phyloP scores from a whole-genome alignment of 306 rosid species.

The Prunus dulcis region DNA sequence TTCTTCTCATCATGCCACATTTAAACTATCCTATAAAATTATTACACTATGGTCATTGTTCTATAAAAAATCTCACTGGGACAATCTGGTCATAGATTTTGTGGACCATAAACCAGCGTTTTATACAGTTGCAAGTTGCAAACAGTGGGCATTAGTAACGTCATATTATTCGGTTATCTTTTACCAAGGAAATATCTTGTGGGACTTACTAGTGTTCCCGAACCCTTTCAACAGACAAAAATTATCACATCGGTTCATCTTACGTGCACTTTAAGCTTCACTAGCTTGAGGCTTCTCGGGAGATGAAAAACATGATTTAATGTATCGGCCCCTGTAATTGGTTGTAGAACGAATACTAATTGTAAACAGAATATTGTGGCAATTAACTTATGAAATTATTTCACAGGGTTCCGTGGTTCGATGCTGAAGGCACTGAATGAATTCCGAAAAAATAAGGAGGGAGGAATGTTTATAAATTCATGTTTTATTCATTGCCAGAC shows the following conservation, averaged over 20 bases:
- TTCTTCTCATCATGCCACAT: neutral
- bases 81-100: neutral
- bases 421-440: constrained; percentile 62
- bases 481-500: constrained; percentile 94
- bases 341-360: neutral
- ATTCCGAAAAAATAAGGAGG: constrained; percentile 51
- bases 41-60: neutral
- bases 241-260: neutral
- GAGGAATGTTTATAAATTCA: constrained; percentile 78
- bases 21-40: neutral
- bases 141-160: neutral
- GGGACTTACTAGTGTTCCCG: neutral
- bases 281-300: neutral
- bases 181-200: neutral
- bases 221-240: neutral
- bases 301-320: neutral
- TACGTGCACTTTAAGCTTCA: neutral
- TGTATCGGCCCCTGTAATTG: neutral
- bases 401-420: constrained; percentile 73
- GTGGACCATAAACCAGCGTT: neutral
- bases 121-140: neutral
- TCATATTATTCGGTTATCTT: neutral
- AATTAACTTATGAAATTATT: constrained; percentile 22
- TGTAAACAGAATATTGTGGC: neutral
- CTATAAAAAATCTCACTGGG: no score